Percentiles rank a stretch among this genome's conserved stretches.
Evolutionary conservation across 805 yeast genomes (phyloP).

Genomic region (Debaryomyces maramus): DNA sequence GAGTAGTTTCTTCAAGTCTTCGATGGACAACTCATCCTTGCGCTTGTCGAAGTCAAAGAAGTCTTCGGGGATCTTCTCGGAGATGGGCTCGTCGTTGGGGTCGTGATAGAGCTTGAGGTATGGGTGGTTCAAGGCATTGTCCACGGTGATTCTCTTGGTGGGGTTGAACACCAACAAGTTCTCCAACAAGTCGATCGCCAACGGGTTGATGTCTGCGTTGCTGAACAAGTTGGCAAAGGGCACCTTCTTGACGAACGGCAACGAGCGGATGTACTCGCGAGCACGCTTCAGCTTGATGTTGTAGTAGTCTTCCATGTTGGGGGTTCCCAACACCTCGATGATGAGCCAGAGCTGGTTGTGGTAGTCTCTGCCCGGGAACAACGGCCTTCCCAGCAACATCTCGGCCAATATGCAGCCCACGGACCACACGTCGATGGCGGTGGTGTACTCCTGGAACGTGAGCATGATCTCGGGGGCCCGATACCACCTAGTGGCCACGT

Average conservation of each 20-base stretch:
- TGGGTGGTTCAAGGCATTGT: slow-evolving; percentile 74
- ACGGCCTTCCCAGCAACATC: slow-evolving; percentile 78
- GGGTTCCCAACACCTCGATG: slow-evolving; percentile 85
- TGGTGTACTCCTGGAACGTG: slow-evolving; percentile 88
- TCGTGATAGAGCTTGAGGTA: slow-evolving; percentile 93
- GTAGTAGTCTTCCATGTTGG: slow-evolving; percentile 73
- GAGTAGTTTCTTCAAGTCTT: slow-evolving; percentile 74
- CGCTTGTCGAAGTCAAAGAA: slow-evolving; percentile 86
- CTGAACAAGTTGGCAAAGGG: slow-evolving; percentile 50
- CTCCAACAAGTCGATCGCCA: slow-evolving; percentile 59
- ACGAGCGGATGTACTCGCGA: slow-evolving; percentile 77
- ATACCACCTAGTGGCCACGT: slow-evolving; percentile 97
- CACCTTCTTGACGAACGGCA: slow-evolving; percentile 68
- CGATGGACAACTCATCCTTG: slow-evolving; percentile 74
- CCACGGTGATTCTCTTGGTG: slow-evolving; percentile 66
- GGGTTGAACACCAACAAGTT: slow-evolving; percentile 74
- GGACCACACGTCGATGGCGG: slow-evolving; percentile 96
- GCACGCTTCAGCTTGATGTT: slow-evolving; percentile 80
- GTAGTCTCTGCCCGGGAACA: slow-evolving; percentile 93
- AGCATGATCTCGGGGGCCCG: slow-evolving; percentile 98
- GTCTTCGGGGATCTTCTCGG: slow-evolving; percentile 78
- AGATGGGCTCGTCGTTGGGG: slow-evolving; percentile 88
- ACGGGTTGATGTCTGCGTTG: slow-evolving; percentile 32
- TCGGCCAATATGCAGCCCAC: slow-evolving; percentile 96
- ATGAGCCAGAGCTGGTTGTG: slow-evolving; percentile 86